Conservation (phyloP, 768 basidiomycete species). For the Pleurotus cornucopiae region DNA sequence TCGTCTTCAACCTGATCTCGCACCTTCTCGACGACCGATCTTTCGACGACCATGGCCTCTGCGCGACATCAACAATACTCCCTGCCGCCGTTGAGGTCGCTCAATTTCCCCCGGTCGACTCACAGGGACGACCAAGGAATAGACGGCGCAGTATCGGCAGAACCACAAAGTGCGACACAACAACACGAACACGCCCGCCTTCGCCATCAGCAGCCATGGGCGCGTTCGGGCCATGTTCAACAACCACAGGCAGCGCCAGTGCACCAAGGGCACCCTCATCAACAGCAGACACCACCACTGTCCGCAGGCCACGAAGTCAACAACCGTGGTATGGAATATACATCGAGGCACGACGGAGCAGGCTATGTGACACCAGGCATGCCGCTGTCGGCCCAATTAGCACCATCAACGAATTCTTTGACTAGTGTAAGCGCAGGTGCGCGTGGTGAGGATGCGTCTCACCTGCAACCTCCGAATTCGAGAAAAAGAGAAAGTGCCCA, state of each 20-base stretch:
- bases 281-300: constrained; percentile 45
- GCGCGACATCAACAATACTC: neutral
- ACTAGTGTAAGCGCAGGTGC: constrained; percentile 25
- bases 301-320: constrained; percentile 37
- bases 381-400: constrained; percentile 39
- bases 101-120: constrained; percentile 44
- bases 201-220: constrained; percentile 34
- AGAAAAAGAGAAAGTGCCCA: constrained; percentile 37
- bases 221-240: constrained; percentile 21
- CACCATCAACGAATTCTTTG: constrained; percentile 32
- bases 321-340: constrained; percentile 32
- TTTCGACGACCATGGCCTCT: neutral
- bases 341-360: constrained; percentile 44
- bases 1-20: constrained; percentile 31
- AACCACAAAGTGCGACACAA: neutral
- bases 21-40: constrained; percentile 19
- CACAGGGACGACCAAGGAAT: neutral
- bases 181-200: constrained; percentile 21
- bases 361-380: constrained; percentile 45
- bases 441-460: constrained; percentile 32
- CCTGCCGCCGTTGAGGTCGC: constrained; percentile 12
- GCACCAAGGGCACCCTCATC: constrained; percentile 29
- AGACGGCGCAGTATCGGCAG: neutral
- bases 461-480: constrained; percentile 26
- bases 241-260: constrained; percentile 17